Base-by-base conservation (phyloP, 768 basidiomycete species). In the Trametes villosa region DNA sequence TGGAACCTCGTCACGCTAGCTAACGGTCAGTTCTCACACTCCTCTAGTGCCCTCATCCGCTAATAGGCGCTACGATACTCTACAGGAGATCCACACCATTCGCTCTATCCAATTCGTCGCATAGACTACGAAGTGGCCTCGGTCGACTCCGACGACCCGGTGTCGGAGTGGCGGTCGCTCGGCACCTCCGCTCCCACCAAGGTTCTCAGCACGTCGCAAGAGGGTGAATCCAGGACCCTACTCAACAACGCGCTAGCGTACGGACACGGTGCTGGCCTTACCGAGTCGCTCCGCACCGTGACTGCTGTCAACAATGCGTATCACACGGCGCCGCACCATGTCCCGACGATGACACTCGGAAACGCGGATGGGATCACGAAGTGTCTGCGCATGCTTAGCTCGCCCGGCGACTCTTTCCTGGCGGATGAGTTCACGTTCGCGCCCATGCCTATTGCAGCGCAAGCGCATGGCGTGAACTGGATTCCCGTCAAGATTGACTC, bases 401-500 rank as follows among this genome's bases (percentile, higher is more conserved):
- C 71, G 47, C 70, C 70, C 5, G 78, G 77, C 20, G 78, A 79
- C 64, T 70, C 72, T 41, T 78, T 80, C 59, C 71, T 80, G 20
- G 74, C 73, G 22, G 79, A 80, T 59, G 78, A 79, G 64, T 78
- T 75, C 66, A 74, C 79, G 17, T 80, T 78, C 66, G 66, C 69
- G 20, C 74, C 76, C 53, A 68, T 77, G 53, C 72, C 78, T 22
- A 77, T 77, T 59, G 72, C 73, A 3, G 76, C 76, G 6, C 63
- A 76, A 13, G 65, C 76, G 9, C 76, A 75, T 29, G 78, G 76
- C 1, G 71, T 79, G 31, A 76, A 72, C 24, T 78, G 79, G 74
- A 74, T 76, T 4, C 77, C 77, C 0, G 75, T 84, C 27, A 72
- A 74, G 57, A 79, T 82, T 61, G 83, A 84, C 66, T 74, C 75